Base-by-base conservation (phyloP, 75 land plant species). In the Isoetes taiwanensis region DNA sequence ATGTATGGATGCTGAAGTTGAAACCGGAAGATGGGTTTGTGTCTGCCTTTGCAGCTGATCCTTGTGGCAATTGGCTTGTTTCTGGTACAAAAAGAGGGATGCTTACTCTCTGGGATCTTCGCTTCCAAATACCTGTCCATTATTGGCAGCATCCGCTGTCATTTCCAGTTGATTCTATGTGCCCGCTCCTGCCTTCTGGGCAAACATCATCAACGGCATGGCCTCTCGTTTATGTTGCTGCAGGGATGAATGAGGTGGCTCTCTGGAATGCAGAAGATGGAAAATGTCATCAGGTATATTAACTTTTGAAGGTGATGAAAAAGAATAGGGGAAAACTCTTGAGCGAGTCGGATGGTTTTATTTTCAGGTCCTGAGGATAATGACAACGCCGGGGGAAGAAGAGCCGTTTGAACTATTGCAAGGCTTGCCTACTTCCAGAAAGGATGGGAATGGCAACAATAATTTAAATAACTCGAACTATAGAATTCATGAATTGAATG, bases 231-330 rank as follows among this genome's bases (percentile, higher is more conserved):
- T 94, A 89, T 76, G 91, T 89, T 75, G 84, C 96, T 77, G 99
- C 91, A n/a, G 96, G 99, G 12, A 71, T 64, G 34, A 78, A 94
- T 66, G 90, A 94, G 63, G 85, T 94, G 41, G 84, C 99, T 27
- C 74, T 94, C 2, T 94, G 99, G 96, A 89, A 94, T 75, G 91
- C 82, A 9, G 96, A 89, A 71, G 81, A 82, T 75, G 90, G 91
- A 8, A 80, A 77, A 63, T 89, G 90, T 62, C 87, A 85, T 38
- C 90, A 90, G 99, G 99, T 89, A 74, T 8, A 5, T 32, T 8
- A n/a, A 23, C 6, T 37, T 9, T 37, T 9, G n/a, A n/a, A n/a
- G n/a, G n/a, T n/a, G n/a, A n/a, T n/a, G n/a, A n/a, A n/a, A n/a
- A n/a, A n/a, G n/a, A n/a, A n/a, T n/a, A n/a, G n/a, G n/a, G n/a